A percentile compares a stretch with the other conserved stretches of the same genome.
These are phyloP conservation scores for Hypericum perforatum DNA, from an alignment of 345 rosid species.

Conservation along the genomic window DNA sequence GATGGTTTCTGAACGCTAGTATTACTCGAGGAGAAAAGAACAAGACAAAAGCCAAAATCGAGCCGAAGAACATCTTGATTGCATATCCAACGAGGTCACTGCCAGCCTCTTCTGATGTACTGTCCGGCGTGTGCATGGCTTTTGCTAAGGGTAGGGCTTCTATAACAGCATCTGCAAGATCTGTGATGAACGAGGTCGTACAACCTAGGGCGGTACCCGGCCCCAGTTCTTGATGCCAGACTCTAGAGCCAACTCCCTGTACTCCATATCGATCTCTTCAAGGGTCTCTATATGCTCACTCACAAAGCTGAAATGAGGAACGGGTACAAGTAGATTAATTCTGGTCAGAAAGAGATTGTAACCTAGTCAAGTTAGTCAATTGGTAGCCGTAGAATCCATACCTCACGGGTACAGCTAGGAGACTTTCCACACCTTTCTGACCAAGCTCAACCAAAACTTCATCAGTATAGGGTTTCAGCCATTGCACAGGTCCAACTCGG, in stretches of 20 bases:
- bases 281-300: conserved; percentile 95
- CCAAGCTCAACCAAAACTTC: conserved; percentile 93
- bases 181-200: conserved; percentile 71
- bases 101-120: conserved; percentile 34
- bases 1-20: conserved; percentile 50
- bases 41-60: conserved; percentile 57
- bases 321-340: neutral
- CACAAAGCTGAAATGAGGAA: conserved; percentile 50
- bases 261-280: conserved; percentile 93
- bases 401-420: conserved; percentile 91
- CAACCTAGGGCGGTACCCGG: conserved; percentile 81
- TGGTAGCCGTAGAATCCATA: conserved; percentile 11
- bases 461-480: conserved; percentile 94
- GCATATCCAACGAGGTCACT: conserved; percentile 37
- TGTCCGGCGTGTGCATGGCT: conserved; percentile 32
- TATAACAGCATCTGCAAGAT: conserved; percentile 82
- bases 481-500: conserved; percentile 94
- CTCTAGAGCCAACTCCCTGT: conserved; percentile 71
- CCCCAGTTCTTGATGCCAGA: conserved; percentile 93
- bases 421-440: conserved; percentile 84
- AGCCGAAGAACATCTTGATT: conserved; percentile 63
- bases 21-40: conserved; percentile 52
- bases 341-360: neutral
- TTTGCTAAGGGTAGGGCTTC: conserved; percentile 77
- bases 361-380: neutral